Percentiles rank a stretch among this genome's conserved stretches.
These are phyloP conservation scores for Melampsora americana DNA, from an alignment of 1,284 basidiomycete species.

Conservation along the genomic window DNA sequence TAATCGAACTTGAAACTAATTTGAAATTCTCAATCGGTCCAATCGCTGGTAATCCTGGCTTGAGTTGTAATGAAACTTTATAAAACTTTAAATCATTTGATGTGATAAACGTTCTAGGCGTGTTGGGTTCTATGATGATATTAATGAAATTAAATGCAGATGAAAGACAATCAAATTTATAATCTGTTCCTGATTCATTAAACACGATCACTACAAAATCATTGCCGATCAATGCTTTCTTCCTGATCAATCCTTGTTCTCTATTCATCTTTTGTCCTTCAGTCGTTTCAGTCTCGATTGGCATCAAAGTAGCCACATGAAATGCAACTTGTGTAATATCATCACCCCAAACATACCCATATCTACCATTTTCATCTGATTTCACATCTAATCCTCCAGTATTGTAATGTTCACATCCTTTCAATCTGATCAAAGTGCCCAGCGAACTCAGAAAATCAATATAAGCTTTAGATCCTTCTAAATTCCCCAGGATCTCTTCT, in stretches of 20 bases:
- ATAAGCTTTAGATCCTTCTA: slow-evolving; percentile 89
- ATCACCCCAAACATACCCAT: slow-evolving; percentile 98
- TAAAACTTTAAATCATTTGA: slow-evolving; percentile 76
- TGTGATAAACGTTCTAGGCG: slow-evolving; percentile 56
- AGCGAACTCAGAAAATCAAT: slow-evolving; percentile 85
- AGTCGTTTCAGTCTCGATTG: slow-evolving; percentile 59
- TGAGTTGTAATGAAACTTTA: slow-evolving; percentile 81
- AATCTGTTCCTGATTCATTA: slow-evolving; percentile 87
- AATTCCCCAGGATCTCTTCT: slow-evolving; percentile 80
- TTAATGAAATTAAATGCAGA: slow-evolving; percentile 98
- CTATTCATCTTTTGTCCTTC: slow-evolving; percentile 57
- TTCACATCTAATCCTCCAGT: slow-evolving; percentile 84
- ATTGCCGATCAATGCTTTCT: slow-evolving; percentile 91
- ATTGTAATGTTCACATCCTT: slow-evolving; percentile 77
- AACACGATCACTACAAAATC: slow-evolving; percentile 93
- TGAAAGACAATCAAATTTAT: slow-evolving; percentile 81
- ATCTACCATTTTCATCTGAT: slow-evolving; percentile 75
- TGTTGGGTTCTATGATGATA: slow-evolving; percentile 92
- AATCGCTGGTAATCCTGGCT: slow-evolving; percentile 82
- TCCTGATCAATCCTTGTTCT: slow-evolving; percentile 53
- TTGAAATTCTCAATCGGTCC: slow-evolving; percentile 86
- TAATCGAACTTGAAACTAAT: slow-evolving; percentile 76
- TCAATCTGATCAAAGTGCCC: slow-evolving; percentile 82
- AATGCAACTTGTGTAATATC: slow-evolving; percentile 93
- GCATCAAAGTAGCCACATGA: slow-evolving; percentile 97